phyloP scores from a whole-genome alignment of 2,329 filamentous ascomycete genomes.

The Colletotrichum spaethianum region DNA sequence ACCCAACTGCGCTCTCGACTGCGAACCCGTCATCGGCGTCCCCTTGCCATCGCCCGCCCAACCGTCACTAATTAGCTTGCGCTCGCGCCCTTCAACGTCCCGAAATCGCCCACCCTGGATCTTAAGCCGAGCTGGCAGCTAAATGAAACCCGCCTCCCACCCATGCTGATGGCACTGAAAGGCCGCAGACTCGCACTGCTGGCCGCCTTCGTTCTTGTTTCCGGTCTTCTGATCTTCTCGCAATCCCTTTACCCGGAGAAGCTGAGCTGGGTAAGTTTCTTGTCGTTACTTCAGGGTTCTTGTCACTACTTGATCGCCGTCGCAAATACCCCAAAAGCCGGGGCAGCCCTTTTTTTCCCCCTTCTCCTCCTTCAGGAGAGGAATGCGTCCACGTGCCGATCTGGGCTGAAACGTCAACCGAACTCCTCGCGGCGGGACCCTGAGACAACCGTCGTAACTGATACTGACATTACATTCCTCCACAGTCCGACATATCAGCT shows the following conservation, averaged over 20 bases:
- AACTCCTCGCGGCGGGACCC: conserved; percentile 23
- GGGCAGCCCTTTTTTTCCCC: neutral
- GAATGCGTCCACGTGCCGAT: conserved; percentile 30
- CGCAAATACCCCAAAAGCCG: conserved; percentile 1
- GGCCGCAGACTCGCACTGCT: conserved; percentile 39
- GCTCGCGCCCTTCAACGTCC: conserved; percentile 6
- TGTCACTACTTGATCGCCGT: conserved; percentile 16
- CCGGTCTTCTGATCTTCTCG: conserved; percentile 36
- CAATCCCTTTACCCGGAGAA: conserved; percentile 36
- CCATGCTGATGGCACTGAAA: conserved; percentile 40
- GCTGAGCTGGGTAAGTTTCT: conserved; percentile 40
- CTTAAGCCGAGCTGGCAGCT: conserved; percentile 36
- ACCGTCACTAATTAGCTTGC: conserved; percentile 4
- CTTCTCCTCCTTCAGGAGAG: neutral
- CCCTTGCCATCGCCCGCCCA: neutral
- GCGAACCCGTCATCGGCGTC: neutral
- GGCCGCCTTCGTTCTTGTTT: conserved; percentile 27
- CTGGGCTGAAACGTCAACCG: conserved; percentile 33
- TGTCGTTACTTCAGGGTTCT: conserved; percentile 14
- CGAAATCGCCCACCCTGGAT: conserved; percentile 27
- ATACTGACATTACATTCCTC: conserved; percentile 32
- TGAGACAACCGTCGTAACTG: conserved; percentile 29
- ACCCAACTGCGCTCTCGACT: conserved; percentile 14
- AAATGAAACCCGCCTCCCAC: conserved; percentile 34
- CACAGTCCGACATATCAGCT: conserved; percentile 38